Evolutionary conservation across 495 filamentous ascomycete species (phyloP), one percentile per base, ranked within the genome.

Genomic region (Penicillium cosmopolitanum): DNA sequence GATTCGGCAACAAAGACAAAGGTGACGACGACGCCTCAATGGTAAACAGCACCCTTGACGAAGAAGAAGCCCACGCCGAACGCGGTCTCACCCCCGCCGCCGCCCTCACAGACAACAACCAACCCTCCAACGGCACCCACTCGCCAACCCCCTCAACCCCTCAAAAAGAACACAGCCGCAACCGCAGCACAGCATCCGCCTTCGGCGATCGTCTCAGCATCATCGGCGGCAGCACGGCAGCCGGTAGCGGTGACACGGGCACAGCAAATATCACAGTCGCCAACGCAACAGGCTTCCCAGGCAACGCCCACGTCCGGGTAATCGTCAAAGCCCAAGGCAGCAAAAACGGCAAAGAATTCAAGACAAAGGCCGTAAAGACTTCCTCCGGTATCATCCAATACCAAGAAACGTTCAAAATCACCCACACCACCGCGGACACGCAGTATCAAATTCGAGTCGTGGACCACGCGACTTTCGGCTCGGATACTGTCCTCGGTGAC

Each of bases 391-490:
- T 79, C 0, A 80, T 89, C 5, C 75, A 73, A n/a, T 96, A 85
- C 65, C 87, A 90, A 46, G 93, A 96, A 72, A 85, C 82, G 19
- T 93, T 93, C 80, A 88, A 85, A 57, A 83, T 92, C 50, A 78
- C 81, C 36, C 65, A 76, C 56, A 93, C 90, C 66, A 85, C 88
- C 7, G 87, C 94, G 5, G 95, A 96, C 67, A 84, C 90, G 42
- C 87, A 90, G 70, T 98, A 97, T 78, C 87, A 90, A 71, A 67
- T 99, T 50, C 82, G 87, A 55, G 95, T 93, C 51, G 89, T 91
- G 59, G 86, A 90, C 66, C 90, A 96, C 69, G 83, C 89, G 61
- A 89, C 88, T 4, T 92, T 97, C 65, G 86, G 90, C 40, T 87
- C 83, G 40, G 93, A 96, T 65, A 85, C 89, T 46, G 80, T 85